These are phyloP conservation scores for Pythium phragmiticola DNA, from an alignment of 352 stramenopile species.

Conservation along the genomic window DNA sequence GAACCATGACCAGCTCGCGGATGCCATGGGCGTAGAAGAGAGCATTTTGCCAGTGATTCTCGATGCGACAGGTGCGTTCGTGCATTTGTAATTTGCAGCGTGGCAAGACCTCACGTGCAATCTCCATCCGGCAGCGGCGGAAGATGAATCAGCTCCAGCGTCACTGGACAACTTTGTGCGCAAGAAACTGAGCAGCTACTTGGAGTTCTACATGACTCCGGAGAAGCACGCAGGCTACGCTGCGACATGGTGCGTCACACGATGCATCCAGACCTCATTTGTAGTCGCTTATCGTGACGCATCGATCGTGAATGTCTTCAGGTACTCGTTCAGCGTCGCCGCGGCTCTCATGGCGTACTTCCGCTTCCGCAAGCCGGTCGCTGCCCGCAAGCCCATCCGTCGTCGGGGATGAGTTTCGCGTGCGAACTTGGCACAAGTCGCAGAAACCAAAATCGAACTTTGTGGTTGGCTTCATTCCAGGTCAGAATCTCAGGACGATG, in stretches of 20 bases:
- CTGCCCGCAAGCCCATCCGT: slow-evolving; percentile 8
- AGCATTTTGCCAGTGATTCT: slow-evolving; percentile 71
- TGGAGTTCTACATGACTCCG: slow-evolving; percentile 89
- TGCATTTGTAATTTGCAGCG: background rate
- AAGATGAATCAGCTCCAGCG: slow-evolving; percentile 30
- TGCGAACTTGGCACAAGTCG: slow-evolving; percentile 5
- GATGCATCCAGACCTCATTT: background rate
- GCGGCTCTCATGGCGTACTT: slow-evolving; percentile 67
- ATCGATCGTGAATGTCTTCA: slow-evolving; percentile 18
- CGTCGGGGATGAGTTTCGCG: background rate
- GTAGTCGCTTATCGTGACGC: background rate
- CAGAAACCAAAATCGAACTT: slow-evolving; percentile 17
- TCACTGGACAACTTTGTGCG: slow-evolving; percentile 58
- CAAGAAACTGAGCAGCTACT: slow-evolving; percentile 77
- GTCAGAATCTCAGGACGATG: background rate
- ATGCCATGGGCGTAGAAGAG: slow-evolving; percentile 72
- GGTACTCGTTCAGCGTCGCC: slow-evolving; percentile 80
- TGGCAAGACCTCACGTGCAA: background rate
- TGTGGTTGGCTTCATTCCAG: background rate
- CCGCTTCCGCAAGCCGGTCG: slow-evolving; percentile 50
- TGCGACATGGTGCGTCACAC: slow-evolving; percentile 66
- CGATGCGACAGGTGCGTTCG: slow-evolving; percentile 57
- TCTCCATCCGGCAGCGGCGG: slow-evolving; percentile 30
- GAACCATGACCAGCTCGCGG: slow-evolving; percentile 71
- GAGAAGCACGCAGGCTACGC: slow-evolving; percentile 85